Evolutionary conservation across 495 filamentous ascomycete genomes (phyloP).

Genomic region (Sabuloglossum arenarium): DNA sequence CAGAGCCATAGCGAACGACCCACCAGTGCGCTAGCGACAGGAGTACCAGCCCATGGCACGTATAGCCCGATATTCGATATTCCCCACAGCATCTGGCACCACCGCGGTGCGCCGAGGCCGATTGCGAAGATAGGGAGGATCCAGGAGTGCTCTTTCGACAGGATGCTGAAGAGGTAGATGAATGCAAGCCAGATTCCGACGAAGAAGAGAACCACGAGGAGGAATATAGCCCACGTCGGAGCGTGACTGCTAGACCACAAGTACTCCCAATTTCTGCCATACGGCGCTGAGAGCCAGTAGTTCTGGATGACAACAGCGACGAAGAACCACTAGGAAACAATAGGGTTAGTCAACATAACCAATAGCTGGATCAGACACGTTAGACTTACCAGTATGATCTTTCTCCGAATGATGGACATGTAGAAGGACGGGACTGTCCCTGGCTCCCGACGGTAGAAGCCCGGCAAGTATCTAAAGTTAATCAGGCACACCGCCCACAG

Average conservation of each 20-base stretch:
- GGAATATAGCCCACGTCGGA: constrained; percentile 22
- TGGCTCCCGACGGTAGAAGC: constrained; percentile 45
- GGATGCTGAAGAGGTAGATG: constrained; percentile 20
- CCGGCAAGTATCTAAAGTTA: constrained; percentile 35
- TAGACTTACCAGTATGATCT: constrained; percentile 26
- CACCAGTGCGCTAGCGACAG: constrained; percentile 22
- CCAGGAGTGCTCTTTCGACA: constrained; percentile 28
- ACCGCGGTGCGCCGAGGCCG: constrained; percentile 27
- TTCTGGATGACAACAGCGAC: constrained; percentile 43
- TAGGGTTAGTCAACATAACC: not conserved
- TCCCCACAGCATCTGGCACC: constrained; percentile 32
- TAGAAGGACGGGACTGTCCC: constrained; percentile 44
- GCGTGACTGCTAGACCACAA: constrained; percentile 28
- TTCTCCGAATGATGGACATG: constrained; percentile 31
- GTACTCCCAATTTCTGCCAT: constrained; percentile 23
- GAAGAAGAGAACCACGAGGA: constrained; percentile 25
- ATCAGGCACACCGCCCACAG: constrained; percentile 30
- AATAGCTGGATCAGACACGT: not conserved
- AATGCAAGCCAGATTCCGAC: constrained; percentile 23
- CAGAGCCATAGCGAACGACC: constrained; percentile 29
- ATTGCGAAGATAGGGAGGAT: constrained; percentile 29
- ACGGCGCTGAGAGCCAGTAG: constrained; percentile 31
- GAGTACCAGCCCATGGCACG: constrained; percentile 28
- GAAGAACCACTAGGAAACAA: constrained; percentile 26
- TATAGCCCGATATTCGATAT: constrained; percentile 25